phyloP scores from a whole-genome alignment of 768 basidiomycete genomes.

The Termitomyces titanicus region DNA sequence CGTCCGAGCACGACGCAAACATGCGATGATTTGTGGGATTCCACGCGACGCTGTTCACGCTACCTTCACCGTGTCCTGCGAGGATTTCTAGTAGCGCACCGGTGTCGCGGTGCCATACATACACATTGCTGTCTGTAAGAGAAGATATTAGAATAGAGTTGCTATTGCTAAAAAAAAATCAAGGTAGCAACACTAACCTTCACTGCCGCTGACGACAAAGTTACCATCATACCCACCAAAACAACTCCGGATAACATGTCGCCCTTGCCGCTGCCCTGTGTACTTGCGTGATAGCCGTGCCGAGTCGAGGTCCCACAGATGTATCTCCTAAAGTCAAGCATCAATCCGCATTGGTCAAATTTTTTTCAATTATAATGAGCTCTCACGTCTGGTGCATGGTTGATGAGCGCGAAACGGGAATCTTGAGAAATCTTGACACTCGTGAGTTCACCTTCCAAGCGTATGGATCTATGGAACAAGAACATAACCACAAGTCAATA shows the following conservation, averaged over 20 bases:
- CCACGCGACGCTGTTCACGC: constrained; percentile 97
- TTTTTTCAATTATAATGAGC: constrained; percentile 5
- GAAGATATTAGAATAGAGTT: constrained; percentile 7
- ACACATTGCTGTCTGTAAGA: constrained; percentile 79
- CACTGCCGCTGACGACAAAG: constrained; percentile 91
- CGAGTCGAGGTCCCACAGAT: constrained; percentile 77
- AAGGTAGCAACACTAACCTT: constrained; percentile 55
- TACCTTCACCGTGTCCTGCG: constrained; percentile 81
- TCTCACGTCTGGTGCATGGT: constrained; percentile 82
- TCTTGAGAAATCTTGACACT: constrained; percentile 85
- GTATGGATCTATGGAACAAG: constrained; percentile 47
- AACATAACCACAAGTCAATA: constrained; percentile 4
- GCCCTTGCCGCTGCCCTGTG: constrained; percentile 79
- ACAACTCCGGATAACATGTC: constrained; percentile 87
- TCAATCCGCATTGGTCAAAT: constrained; percentile 13
- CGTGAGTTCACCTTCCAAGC: constrained; percentile 76
- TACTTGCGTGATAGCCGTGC: constrained; percentile 75
- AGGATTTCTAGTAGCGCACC: constrained; percentile 84
- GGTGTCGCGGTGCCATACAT: constrained; percentile 92
- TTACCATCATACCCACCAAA: constrained; percentile 89
- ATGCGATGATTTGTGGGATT: constrained; percentile 84
- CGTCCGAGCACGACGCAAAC: constrained; percentile 97
- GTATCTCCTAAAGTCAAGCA: constrained; percentile 67
- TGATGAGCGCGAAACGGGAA: constrained; percentile 84
- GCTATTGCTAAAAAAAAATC: not conserved